Evolutionary conservation across 495 filamentous ascomycete genomes (phyloP), one percentile per base, ranked within the genome.

Genomic region (Trichoderma erinaceum): DNA sequence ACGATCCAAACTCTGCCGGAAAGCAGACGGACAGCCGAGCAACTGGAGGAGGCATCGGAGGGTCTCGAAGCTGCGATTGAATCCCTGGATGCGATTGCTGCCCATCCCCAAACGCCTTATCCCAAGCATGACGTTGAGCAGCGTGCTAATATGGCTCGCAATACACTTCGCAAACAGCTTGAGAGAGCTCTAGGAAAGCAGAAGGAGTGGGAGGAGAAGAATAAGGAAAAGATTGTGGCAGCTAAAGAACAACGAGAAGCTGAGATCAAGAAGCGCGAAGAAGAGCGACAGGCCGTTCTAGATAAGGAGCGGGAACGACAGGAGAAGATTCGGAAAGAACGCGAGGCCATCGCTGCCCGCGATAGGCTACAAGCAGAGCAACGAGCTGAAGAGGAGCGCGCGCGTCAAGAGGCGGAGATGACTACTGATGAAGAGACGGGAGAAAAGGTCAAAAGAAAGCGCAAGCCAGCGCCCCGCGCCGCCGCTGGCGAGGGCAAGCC

Each of bases 61-160:
- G 95, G 92, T n/a, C 87, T 97, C n/a, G 93, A 96, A 63, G 85
- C 90, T 65, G 93, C 95, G 21, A 96, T 98, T 67, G 87, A 91
- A 66, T 73, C 83, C 23, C 90, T 99, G 61, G 86, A 87, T 48
- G 89, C 89, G 63, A 90, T 98, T 68, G 92, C 95, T 2, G 84
- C 88, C 65, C 82, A 87, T 32, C 91, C 92, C 63, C 88, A 92
- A 68, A 92, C 95, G 10, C 96, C 96, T 0, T 99, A 97, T 79
- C 94, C 94, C 0, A 88, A 89, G 68, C 83, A 88, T 44, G 92
- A 97, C 70, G 85, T 99, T 67, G 94, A 98, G 73, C 91, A 94
- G 76, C 92, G 96, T 66, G 94, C 95, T 41, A 94, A 91, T 82
- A 98, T 99, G 96, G 93, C 91, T 68, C 85, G 89, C 32, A 95